Evolutionary conservation across 1,284 basidiomycete species (phyloP).

Genomic region (Serendipita sp.): DNA sequence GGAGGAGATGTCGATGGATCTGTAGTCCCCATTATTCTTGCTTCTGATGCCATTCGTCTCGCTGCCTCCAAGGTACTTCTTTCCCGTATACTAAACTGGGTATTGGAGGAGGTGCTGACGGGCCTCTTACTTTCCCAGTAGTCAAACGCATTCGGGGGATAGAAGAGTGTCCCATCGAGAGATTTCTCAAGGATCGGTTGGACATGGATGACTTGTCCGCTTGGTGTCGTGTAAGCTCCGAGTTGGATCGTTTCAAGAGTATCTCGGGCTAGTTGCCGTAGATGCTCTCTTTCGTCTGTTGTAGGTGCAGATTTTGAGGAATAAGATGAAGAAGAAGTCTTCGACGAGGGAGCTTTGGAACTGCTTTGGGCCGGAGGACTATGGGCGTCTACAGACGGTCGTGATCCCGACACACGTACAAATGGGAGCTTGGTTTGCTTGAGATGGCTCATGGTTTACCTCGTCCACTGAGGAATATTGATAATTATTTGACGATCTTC

Average conservation of each 20-base stretch:
- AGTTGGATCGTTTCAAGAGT: background rate
- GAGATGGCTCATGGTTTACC: background rate
- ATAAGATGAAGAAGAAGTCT: constrained; percentile 3
- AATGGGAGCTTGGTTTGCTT: background rate
- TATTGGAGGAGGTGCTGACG: background rate
- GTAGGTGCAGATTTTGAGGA: background rate
- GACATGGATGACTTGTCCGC: background rate
- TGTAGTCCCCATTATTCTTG: background rate
- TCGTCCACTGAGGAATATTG: too few species aligned
- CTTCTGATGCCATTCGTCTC: background rate
- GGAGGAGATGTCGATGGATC: background rate
- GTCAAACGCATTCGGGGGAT: background rate
- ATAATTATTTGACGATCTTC: too few species aligned
- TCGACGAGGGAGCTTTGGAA: background rate
- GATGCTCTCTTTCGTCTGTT: background rate
- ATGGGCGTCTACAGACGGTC: background rate
- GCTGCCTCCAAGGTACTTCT: background rate
- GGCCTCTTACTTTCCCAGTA: background rate
- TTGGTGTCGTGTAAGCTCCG: background rate
- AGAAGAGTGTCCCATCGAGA: background rate
- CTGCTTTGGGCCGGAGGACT: background rate
- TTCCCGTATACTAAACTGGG: background rate
- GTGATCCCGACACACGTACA: background rate
- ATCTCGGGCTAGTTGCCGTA: background rate
- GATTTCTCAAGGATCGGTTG: background rate